Base-by-base conservation (phyloP, 495 filamentous ascomycete genomes). In the Monascus purpureus region DNA sequence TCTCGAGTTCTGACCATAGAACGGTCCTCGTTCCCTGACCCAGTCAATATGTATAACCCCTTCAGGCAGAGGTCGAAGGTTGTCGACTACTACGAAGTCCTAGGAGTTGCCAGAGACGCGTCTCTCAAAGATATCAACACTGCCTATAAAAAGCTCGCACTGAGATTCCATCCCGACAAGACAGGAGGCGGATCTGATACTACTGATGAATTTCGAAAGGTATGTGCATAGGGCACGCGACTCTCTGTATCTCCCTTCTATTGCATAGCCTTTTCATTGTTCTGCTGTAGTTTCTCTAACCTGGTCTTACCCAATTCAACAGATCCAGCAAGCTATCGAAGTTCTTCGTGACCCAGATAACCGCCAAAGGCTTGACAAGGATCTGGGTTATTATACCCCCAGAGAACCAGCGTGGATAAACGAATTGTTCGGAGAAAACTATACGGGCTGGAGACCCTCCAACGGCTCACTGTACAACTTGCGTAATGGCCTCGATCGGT, bases 141-240 rank as follows among this genome's bases (percentile, higher is more conserved):
- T 19, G 52, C 61, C 5, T 66, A 65, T 42, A 64, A 57, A 32
- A 57, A 42, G 29, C 46, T 61, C 7, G 75, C 73, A 1, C 46
- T 78, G 30, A 68, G 64, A 35, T 54, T 50, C 41, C 75, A 79
- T 37, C 75, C 75, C 0, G 74, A 80, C 52, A 78, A 80, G 46
- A 61, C 66, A 42, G 55, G 58, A 19, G 50, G 53, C 22, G 55
- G 55, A 17, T 47, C 56, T 12, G 34, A 41, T 11, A 52, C 60
- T 4, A 38, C 37, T 9, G 53, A 65, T 25, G 51, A 65, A 15
- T 78, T 77, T 16, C 53, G 40, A 28, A 41, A 47, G 32, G 57
- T 61, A 33, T 15, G 27, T 33, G 26, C 24, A 8, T 17, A 29
- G n/a, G n/a, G n/a, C n/a, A n/a, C 25, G 6, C 17, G 4, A n/a